Evolutionary conservation across 345 rosid species (phyloP), one percentile per base, ranked within the genome.

Genomic region (Lepidium aucheri): DNA sequence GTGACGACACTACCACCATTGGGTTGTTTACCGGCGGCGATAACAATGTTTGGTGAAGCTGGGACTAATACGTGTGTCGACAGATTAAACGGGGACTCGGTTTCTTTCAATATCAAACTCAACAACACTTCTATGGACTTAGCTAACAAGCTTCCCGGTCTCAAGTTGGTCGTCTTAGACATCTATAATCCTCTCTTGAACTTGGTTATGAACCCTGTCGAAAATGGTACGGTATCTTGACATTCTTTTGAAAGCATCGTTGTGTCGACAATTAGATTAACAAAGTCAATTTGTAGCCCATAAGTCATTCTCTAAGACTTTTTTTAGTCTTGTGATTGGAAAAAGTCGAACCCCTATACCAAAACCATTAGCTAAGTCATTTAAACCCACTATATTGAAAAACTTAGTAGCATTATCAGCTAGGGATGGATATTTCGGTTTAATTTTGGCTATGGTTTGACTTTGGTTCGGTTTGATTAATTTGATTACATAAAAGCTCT

Each of bases 11-110:
- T 89, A 77, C 98, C 98, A 7, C 96, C 93, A 0, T 72, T 85
- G 2, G 96, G 96, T 30, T 89, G 98, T 74, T 73, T 92, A 69
- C 98, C 95, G 0, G 93, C 96, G 7, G 80, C 89, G 9, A 74
- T 89, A 34, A 87, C 96, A 22, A 46, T 87, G 67, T 92, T 89
- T 50, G 84, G 83, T 9, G 53, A 42, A 1, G 70, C 81, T 13
- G 82, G 86, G 69, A 79, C 80, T 26, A 74, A 65, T 42, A 32
- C 54, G 0, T 92, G 98, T 10, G 91, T 89, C 15, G 74, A 66
- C 7, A 76, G 76, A 63, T 26, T 92, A 34, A 92, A 92, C 78
- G 65, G 35, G 3, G 73, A 79, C 33, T 86, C 96, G 15, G 68
- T 74, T 51, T 83, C 92, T 2, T 92, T 89, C 83, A 89, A 92